Percentiles rank a stretch among this genome's conserved stretches.
phyloP scores from a whole-genome alignment of 306 rosid species.

The Chamaecrista fasciculata region DNA sequence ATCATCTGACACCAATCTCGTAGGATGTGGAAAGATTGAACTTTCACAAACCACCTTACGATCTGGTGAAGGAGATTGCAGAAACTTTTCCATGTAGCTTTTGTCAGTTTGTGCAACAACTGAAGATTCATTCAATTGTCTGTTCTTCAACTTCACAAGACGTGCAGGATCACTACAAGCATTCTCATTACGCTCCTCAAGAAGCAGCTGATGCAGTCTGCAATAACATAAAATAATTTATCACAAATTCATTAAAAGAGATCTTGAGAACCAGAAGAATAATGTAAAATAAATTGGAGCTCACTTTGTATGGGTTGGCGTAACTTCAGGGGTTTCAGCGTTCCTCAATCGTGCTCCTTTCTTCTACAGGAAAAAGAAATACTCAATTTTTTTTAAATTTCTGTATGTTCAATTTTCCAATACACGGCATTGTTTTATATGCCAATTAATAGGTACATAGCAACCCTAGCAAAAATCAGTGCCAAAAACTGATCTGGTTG shows the following conservation, averaged over 20 bases:
- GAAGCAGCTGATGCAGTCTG: slow-evolving; percentile 86
- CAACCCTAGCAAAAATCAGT: not conserved
- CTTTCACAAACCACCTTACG: slow-evolving; percentile 57
- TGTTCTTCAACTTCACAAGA: slow-evolving; percentile 72
- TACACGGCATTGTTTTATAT: slow-evolving; percentile 8
- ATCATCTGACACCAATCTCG: slow-evolving; percentile 41
- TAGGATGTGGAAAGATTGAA: slow-evolving; percentile 42
- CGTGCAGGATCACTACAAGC: slow-evolving; percentile 69
- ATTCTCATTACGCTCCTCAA: slow-evolving; percentile 81
- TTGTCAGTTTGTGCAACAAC: slow-evolving; percentile 57
- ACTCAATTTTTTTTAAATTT: slow-evolving; percentile 9
- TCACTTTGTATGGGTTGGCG: slow-evolving; percentile 79
- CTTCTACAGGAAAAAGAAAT: slow-evolving; percentile 45
- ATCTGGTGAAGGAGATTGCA: slow-evolving; percentile 61
- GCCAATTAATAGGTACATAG: not conserved
- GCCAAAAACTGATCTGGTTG: not conserved
- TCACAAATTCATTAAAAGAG: slow-evolving; percentile 25
- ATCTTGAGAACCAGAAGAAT: slow-evolving; percentile 22
- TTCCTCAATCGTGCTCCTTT: slow-evolving; percentile 63
- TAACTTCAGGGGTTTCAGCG: slow-evolving; percentile 62
- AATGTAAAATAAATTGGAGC: slow-evolving; percentile 36
- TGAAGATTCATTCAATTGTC: slow-evolving; percentile 61
- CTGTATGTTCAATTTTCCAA: slow-evolving; percentile 19
- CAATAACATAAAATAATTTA: slow-evolving; percentile 30
- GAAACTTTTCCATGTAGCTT: slow-evolving; percentile 80